phyloP scores from a whole-genome alignment of 2,329 filamentous ascomycete species.

The Arthrobotrys entomopaga region DNA sequence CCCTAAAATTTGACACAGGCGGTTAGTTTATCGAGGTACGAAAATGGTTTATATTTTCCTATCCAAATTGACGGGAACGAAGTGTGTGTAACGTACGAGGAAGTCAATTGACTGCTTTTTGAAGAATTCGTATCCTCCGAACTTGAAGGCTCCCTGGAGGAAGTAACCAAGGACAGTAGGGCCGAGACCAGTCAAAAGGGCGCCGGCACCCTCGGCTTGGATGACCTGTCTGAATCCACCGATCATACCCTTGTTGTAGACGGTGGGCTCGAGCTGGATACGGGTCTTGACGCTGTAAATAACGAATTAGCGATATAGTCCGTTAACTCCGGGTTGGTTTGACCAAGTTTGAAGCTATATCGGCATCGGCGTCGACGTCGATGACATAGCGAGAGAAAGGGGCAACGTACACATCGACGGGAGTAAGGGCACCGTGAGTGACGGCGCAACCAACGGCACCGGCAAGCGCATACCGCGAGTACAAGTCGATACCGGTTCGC shows the following conservation, averaged over 20 bases:
- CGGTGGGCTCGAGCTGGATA: slow-evolving; percentile 89
- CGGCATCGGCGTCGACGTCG: slow-evolving; percentile 53
- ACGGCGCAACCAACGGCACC: slow-evolving; percentile 98
- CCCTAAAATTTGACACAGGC: slow-evolving; percentile 61
- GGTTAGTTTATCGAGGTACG: not conserved
- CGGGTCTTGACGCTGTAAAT: slow-evolving; percentile 86
- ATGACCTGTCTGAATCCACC: slow-evolving; percentile 88
- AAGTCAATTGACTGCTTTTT: slow-evolving; percentile 88
- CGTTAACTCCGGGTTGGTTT: not conserved
- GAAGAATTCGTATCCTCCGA: slow-evolving; percentile 96
- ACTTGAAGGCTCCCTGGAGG: slow-evolving; percentile 92
- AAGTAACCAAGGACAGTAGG: slow-evolving; percentile 91
- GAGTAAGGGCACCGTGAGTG: slow-evolving; percentile 95
- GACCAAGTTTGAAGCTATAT: slow-evolving; percentile 31
- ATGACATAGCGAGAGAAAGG: slow-evolving; percentile 58
- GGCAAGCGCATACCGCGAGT: slow-evolving; percentile 95
- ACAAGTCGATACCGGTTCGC: slow-evolving; percentile 74
- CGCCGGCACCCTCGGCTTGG: slow-evolving; percentile 82
- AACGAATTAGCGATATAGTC: slow-evolving; percentile 5
- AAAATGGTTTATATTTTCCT: not conserved
- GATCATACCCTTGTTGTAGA: slow-evolving; percentile 88
- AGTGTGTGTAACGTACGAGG: slow-evolving; percentile 64
- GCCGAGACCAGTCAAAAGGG: slow-evolving; percentile 84
- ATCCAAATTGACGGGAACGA: no score
- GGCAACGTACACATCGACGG: slow-evolving; percentile 95